Evolutionary conservation across 805 yeast species (phyloP).

Genomic region (Nakazawaea ernobii): DNA sequence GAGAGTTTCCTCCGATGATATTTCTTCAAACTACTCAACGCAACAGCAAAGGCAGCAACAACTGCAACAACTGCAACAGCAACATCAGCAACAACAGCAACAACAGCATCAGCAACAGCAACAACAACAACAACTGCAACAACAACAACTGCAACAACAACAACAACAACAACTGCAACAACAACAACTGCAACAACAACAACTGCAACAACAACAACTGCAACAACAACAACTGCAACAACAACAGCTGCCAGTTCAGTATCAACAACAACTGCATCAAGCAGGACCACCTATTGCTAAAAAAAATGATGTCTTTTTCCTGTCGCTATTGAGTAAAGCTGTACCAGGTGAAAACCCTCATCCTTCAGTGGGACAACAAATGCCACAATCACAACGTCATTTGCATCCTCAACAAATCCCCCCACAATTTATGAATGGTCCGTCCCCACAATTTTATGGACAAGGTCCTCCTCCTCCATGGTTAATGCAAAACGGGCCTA

Average conservation of each 20-base stretch:
- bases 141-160: conserved; percentile 10
- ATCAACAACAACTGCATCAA: conserved; percentile 10
- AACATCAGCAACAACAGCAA: no score
- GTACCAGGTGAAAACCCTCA: conserved; percentile 8
- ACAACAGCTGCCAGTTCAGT: conserved; percentile 9
- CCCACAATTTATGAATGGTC: conserved; percentile 10
- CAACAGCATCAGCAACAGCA: no score
- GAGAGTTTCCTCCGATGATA: not conserved
- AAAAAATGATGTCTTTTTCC: conserved; percentile 12
- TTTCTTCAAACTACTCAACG: not conserved
- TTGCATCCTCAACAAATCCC: conserved; percentile 1
- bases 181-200: conserved; percentile 4
- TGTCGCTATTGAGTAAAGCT: conserved; percentile 12
- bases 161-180: conserved; percentile 14
- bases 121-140: conserved; percentile 1
- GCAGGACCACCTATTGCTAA: conserved; percentile 3
- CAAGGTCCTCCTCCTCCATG: conserved; percentile 11
- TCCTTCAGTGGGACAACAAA: not conserved
- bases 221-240: conserved; percentile 7
- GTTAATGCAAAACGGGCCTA: conserved; percentile 2
- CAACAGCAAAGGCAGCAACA: no score
- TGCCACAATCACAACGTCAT: not conserved
- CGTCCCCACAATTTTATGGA: conserved; percentile 5
- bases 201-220: conserved; percentile 9
- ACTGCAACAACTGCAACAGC: no score